Evolutionary conservation across 345 rosid species (phyloP).

Genomic region (Lagerstroemia speciosa): DNA sequence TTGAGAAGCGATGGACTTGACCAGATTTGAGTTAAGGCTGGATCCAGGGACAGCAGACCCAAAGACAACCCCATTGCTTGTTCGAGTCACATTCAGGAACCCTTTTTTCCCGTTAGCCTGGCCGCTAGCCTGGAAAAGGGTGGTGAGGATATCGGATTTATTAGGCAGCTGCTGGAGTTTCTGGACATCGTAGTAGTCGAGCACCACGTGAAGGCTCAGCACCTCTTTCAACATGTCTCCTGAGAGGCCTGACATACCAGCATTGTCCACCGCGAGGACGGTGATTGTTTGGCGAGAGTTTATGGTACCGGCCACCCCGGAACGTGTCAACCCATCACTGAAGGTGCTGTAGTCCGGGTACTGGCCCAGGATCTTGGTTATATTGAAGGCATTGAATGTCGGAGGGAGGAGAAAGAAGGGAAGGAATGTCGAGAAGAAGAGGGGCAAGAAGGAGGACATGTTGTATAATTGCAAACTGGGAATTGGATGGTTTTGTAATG

Average conservation of each 20-base stretch:
- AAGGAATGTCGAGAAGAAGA: background rate
- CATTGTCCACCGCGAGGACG: constrained; percentile 26
- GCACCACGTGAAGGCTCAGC: constrained; percentile 26
- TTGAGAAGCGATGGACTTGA: constrained; percentile 14
- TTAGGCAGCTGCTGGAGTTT: constrained; percentile 13
- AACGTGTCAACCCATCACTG: constrained; percentile 14
- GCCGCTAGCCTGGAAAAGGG: constrained; percentile 28
- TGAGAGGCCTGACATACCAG: constrained; percentile 8
- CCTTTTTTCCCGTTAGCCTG: constrained; percentile 20
- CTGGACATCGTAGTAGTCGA: constrained; percentile 21
- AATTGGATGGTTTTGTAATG: no score
- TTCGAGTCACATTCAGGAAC: constrained; percentile 23
- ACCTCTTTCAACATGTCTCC: constrained; percentile 9
- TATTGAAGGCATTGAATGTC: constrained; percentile 21
- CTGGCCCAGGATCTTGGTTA: constrained; percentile 19
- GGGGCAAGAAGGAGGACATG: background rate
- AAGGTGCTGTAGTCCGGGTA: constrained; percentile 28
- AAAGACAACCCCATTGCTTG: constrained; percentile 8
- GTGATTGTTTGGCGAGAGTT: constrained; percentile 27
- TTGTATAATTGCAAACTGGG: background rate
- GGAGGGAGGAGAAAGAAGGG: constrained; percentile 4
- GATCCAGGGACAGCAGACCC: constrained; percentile 23
- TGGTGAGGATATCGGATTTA: constrained; percentile 17
- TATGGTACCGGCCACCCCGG: constrained; percentile 18
- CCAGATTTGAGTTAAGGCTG: constrained; percentile 8